phyloP scores from a whole-genome alignment of 768 basidiomycete genomes.

The Tulasnella sp. region DNA sequence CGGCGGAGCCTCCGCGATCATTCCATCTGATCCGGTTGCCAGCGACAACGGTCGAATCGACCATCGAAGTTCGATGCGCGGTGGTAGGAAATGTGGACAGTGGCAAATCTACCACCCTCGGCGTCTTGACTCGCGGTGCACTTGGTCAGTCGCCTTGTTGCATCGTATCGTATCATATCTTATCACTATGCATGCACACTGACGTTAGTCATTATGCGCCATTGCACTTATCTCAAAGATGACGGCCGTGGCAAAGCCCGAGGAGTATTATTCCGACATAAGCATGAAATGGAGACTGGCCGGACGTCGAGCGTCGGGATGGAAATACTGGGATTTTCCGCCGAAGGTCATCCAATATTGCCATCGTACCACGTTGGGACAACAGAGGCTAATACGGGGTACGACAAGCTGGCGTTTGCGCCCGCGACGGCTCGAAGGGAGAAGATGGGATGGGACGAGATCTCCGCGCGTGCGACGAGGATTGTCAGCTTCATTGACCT shows the following conservation, averaged over 20 bases:
- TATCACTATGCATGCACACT: too few relatives aligned
- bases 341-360: constrained; percentile 65
- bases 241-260: constrained; percentile 76
- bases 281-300: constrained; percentile 94
- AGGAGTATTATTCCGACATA: constrained; percentile 86
- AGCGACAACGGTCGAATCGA: constrained; percentile 60
- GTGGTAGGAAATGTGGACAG: constrained; percentile 77
- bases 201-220: constrained; percentile 24
- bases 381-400: constrained; percentile 20
- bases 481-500: constrained; percentile 92
- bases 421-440: constrained; percentile 44
- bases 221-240: constrained; percentile 35
- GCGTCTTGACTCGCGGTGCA: constrained; percentile 85
- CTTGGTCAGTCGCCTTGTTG: constrained; percentile 10
- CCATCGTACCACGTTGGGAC: constrained; percentile 38
- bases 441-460: constrained; percentile 93
- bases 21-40: constrained; percentile 62
- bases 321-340: constrained; percentile 91
- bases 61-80: constrained; percentile 90
- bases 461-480: constrained; percentile 78
- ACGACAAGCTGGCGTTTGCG: constrained; percentile 10
- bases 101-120: constrained; percentile 89
- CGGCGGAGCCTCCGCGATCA: constrained; percentile 37
- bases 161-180: too few relatives aligned
- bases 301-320: constrained; percentile 93